phyloP scores from a whole-genome alignment of 106 monocot genomes.

The Agapanthus africanus region DNA sequence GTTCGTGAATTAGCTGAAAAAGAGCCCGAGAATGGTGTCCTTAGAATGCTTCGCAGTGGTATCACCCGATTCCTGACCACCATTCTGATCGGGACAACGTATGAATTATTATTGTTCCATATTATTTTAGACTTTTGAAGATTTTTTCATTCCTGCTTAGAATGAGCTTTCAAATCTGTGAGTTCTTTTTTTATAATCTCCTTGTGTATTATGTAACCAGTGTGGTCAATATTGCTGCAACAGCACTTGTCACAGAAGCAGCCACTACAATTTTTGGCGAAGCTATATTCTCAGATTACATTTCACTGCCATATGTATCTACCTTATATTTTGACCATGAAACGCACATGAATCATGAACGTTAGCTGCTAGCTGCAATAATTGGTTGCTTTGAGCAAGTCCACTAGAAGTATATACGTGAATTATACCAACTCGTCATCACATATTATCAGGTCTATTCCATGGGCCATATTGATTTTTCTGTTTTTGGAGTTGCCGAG shows the following conservation, averaged over 20 bases:
- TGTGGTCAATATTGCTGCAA: slow-evolving; percentile 89
- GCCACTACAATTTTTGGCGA: slow-evolving; percentile 94
- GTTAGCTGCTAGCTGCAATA: no score
- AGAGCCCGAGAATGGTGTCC: slow-evolving; percentile 86
- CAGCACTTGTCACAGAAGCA: slow-evolving; percentile 85
- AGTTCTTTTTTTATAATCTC: neutral
- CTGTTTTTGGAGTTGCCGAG: neutral
- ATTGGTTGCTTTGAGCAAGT: neutral
- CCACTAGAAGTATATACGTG: neutral
- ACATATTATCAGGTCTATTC: neutral
- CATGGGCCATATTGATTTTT: neutral
- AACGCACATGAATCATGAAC: neutral
- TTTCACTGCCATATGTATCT: neutral
- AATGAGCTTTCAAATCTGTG: neutral
- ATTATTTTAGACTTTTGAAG: neutral
- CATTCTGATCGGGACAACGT: slow-evolving; percentile 99
- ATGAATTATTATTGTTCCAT: slow-evolving; percentile 21
- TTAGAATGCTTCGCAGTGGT: slow-evolving; percentile 77
- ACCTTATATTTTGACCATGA: neutral
- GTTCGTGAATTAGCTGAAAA: slow-evolving; percentile 90
- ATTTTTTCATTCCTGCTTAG: neutral
- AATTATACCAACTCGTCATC: neutral
- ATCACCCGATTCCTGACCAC: slow-evolving; percentile 92
- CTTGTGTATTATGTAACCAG: slow-evolving; percentile 29
- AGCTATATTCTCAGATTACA: slow-evolving; percentile 31